phyloP scores from a whole-genome alignment of 2,329 filamentous ascomycete species.

The Ceratocystis alfenasii region DNA sequence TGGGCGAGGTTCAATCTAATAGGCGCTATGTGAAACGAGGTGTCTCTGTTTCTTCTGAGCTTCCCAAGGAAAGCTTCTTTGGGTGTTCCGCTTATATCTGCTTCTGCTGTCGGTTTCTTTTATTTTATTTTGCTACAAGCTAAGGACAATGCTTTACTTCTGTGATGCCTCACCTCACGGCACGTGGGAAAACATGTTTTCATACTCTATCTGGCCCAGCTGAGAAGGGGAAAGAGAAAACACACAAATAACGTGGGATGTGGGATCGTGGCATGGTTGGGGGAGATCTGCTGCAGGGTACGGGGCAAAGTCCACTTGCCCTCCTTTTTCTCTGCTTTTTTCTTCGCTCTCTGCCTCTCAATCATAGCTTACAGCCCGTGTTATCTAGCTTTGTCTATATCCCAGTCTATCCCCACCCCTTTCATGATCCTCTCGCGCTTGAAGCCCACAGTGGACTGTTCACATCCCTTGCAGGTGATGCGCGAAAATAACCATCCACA shows the following conservation, averaged over 20 bases:
- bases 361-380: neutral
- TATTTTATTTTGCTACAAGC: neutral
- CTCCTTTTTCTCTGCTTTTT: neutral
- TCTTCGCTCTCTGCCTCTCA: neutral
- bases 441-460: neutral
- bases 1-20: neutral
- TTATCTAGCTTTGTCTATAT: neutral
- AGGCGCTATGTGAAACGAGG: neutral
- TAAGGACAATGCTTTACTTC: neutral
- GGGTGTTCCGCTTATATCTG: neutral
- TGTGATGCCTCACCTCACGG: neutral
- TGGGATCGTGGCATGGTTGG: neutral
- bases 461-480: neutral
- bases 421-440: neutral
- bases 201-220: neutral
- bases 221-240: neutral
- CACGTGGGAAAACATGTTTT: conserved; percentile 5
- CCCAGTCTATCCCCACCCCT: neutral
- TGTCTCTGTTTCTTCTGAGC: neutral
- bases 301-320: neutral
- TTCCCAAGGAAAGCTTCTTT: no score
- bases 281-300: neutral
- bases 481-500: neutral
- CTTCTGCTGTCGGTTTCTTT: neutral
- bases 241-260: neutral